phyloP scores from a whole-genome alignment of 148 eudicot genomes.

The Chenopodium berlandieri region DNA sequence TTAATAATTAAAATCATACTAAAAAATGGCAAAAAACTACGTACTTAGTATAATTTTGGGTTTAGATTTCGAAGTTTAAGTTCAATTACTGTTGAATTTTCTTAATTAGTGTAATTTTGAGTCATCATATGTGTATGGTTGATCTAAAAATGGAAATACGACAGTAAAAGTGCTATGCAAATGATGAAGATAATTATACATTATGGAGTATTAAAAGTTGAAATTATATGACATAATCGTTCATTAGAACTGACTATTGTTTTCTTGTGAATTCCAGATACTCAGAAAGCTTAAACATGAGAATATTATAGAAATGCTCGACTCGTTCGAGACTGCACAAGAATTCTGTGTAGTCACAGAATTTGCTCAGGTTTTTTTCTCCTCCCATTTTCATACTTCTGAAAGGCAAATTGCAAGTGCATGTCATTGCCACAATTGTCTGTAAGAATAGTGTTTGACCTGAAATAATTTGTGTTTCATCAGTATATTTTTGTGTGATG shows the following conservation, averaged over 20 bases:
- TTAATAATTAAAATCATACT: not conserved
- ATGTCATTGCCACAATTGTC: not conserved
- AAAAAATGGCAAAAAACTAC: not conserved
- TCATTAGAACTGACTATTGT: not conserved
- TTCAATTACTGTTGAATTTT: not conserved
- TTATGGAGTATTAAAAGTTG: no score
- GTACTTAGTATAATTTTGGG: not conserved
- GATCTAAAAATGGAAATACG: not conserved
- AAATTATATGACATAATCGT: no score
- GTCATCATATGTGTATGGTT: not conserved
- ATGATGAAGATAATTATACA: not conserved
- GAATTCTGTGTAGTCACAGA: conserved; percentile 98
- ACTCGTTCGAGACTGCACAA: conserved; percentile 91
- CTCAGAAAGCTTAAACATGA: conserved; percentile 92
- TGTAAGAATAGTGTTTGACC: not conserved
- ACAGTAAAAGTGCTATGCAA: not conserved
- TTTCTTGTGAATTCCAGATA: conserved; percentile 46
- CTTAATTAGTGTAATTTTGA: not conserved
- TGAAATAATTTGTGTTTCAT: not conserved
- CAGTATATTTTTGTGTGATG: not conserved
- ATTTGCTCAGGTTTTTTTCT: conserved; percentile 78
- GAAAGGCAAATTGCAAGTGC: not conserved
- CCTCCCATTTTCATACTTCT: conserved; percentile 3
- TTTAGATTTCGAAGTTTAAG: not conserved
- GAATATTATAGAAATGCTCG: conserved; percentile 94